These are phyloP conservation scores for Plasmodium vinckei DNA, from an alignment of 169 alveolate genomes.

Conservation along the genomic window DNA sequence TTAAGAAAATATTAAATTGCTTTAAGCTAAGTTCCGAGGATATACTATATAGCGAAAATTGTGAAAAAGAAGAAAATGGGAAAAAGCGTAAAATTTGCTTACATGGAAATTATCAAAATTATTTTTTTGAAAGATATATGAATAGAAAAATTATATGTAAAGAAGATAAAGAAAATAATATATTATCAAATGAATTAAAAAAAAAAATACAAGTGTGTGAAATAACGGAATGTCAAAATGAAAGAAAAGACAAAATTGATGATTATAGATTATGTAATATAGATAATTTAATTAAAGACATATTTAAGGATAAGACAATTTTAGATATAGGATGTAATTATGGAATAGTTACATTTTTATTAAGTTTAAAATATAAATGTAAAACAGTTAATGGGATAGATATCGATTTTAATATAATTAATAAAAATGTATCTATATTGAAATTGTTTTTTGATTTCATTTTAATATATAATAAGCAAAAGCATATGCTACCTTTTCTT, in stretches of 20 bases:
- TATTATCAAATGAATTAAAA: not conserved
- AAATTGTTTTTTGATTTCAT: constrained; percentile 40
- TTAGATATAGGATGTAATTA: constrained; percentile 68
- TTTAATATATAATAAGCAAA: constrained; percentile 36
- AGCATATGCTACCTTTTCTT: constrained; percentile 34
- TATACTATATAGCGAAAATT: not conserved
- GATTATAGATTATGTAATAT: constrained; percentile 50
- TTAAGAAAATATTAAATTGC: not conserved
- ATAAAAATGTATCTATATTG: constrained; percentile 28
- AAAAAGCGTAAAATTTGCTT: not conserved
- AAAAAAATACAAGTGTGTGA: not conserved
- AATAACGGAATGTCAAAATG: not conserved
- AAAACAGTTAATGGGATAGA: constrained; percentile 59
- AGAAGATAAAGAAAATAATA: not conserved
- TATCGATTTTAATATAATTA: constrained; percentile 34
- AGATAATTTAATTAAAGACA: constrained; percentile 18
- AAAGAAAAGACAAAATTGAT: not conserved
- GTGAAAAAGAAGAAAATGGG: not conserved
- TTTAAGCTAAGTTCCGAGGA: not conserved
- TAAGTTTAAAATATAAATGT: constrained; percentile 53
- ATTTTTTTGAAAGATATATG: constrained; percentile 33
- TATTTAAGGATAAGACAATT: constrained; percentile 29
- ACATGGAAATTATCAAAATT: constrained; percentile 38
- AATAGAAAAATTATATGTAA: constrained; percentile 11
- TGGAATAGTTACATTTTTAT: constrained; percentile 38